phyloP scores from a whole-genome alignment of 306 rosid genomes.

The Mucuna pruriens region DNA sequence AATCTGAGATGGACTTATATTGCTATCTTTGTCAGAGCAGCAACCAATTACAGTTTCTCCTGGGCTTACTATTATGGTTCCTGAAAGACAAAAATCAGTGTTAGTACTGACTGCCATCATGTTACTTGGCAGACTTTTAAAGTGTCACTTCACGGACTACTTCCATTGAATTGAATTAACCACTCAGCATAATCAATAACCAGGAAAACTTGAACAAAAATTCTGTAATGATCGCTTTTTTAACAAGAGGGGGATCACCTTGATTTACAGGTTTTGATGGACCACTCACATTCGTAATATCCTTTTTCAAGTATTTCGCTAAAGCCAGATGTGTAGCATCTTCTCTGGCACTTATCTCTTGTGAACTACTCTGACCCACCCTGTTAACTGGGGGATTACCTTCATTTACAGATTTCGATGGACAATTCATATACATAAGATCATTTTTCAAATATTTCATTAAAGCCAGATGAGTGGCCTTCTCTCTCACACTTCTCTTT shows the following conservation, averaged over 20 bases:
- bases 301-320: constrained; percentile 62
- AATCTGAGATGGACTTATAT: constrained; percentile 60
- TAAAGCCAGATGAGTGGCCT: constrained; percentile 87
- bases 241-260: constrained; percentile 47
- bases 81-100: constrained; percentile 45
- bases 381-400: constrained; percentile 49
- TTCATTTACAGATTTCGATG: constrained; percentile 52
- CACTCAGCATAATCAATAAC: constrained; percentile 24
- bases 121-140: not conserved
- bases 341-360: constrained; percentile 66
- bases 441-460: constrained; percentile 69
- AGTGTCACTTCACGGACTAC: not conserved
- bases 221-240: not conserved
- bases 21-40: constrained; percentile 56
- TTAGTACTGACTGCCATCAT: not conserved
- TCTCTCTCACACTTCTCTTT: constrained; percentile 73
- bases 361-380: constrained; percentile 80
- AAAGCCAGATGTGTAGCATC: constrained; percentile 82
- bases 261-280: constrained; percentile 53
- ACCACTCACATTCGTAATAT: constrained; percentile 53
- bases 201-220: constrained; percentile 20
- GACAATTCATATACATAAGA: constrained; percentile 51
- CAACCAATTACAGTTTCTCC: constrained; percentile 47
- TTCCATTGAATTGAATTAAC: constrained; percentile 25
- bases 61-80: constrained; percentile 28